Base-by-base conservation (phyloP, 768 basidiomycete species). In the Tylopilus sp. region DNA sequence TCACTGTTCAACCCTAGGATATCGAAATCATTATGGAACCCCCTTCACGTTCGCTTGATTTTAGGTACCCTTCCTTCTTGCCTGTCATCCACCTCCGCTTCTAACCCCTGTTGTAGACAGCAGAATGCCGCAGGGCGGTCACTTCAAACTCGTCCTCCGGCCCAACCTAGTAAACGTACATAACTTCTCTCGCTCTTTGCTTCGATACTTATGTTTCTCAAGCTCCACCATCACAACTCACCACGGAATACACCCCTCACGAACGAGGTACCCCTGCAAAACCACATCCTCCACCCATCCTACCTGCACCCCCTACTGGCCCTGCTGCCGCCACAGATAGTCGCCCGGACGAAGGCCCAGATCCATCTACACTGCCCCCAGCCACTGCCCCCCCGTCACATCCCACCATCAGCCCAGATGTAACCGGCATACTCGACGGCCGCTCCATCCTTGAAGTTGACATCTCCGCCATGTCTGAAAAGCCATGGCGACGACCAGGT, bases 21-120 rank as follows among this genome's bases (percentile, higher is more conserved):
- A 77, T 95, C 56, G 93, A 95, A 73, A 88, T 95, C 58, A 92
- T 95, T 48, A 86, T 91, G 82, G 91, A 95, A 61, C 83, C 83
- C 3, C 74, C 83, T 9, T 69, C 81, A 17, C 84, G 83, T 49
- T 86, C 84, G 5, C 70, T 88, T 18, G 89, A 92, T 71, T 81
- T 91, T 61, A 78, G 89, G 86, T 86, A 48, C 4, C 35, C 26
- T 53, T n/a, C n/a, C n/a, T n/a, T n/a, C 48, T 47, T 11, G 25
- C 33, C 42, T n/a, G 3, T 50, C 21, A 13, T 30, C 15, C n/a
- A 18, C 8, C 38, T 28, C 26, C 8, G 10, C 15, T 44, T 28
- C 44, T 50, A 13, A 56, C 20, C 3, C 17, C 44, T 26, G 31
- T 40, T 17, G 18, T 55, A 76, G 76, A 50, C 73, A 75, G 20